phyloP scores from a whole-genome alignment of 306 rosid species.

The Myrica gale region DNA sequence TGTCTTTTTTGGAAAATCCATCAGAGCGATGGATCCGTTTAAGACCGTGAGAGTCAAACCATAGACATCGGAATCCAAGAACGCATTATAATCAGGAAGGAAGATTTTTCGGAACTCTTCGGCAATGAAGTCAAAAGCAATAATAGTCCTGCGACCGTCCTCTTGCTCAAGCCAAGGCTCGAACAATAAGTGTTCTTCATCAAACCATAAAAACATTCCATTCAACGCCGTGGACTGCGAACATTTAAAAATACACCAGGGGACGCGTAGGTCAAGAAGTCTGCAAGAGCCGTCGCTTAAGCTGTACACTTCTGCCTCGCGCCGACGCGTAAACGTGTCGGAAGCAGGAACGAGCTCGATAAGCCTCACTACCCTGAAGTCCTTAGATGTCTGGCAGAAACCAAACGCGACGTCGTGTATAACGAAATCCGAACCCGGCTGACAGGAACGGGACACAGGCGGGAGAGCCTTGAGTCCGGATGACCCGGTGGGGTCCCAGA shows the following conservation, averaged over 20 bases:
- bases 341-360: too few species aligned
- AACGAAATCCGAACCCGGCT: too few species aligned
- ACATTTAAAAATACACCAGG: rapidly evolving
- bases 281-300: neutral
- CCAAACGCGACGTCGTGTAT: neutral
- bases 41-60: neutral
- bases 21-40: neutral
- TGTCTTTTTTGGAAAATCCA: neutral
- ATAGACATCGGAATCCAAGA: neutral
- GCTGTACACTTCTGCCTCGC: neutral
- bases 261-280: neutral
- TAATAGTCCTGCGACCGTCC: neutral
- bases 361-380: neutral
- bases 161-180: too few species aligned
- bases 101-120: neutral
- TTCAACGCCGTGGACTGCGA: neutral
- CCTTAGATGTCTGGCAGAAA: neutral
- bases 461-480: neutral
- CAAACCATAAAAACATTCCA: neutral
- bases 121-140: neutral
- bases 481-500: neutral
- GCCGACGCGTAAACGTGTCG: too few species aligned
- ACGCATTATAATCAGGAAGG: neutral
- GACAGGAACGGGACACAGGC: neutral
- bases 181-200: too few species aligned